phyloP scores from a whole-genome alignment of 768 basidiomycete genomes.

The Tremella yokohamensis region DNA sequence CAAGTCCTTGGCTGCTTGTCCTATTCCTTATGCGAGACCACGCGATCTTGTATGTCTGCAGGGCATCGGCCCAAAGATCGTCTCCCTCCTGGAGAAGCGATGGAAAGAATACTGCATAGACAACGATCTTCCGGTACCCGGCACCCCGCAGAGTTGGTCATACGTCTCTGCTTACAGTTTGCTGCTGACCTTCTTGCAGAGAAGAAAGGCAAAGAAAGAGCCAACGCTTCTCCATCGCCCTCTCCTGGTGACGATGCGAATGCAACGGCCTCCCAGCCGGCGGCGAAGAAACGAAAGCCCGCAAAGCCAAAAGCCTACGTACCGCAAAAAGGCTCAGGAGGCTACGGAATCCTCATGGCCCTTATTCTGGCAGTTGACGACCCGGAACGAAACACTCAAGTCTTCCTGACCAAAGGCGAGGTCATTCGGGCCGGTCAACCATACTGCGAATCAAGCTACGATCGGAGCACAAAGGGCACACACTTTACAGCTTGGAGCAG shows the following conservation, averaged over 20 bases:
- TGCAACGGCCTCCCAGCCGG: background rate
- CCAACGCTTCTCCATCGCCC: constrained; percentile 7
- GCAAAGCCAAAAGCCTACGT: constrained; percentile 37
- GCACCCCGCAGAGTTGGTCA: constrained; percentile 29
- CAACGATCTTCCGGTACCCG: constrained; percentile 31
- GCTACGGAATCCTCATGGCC: constrained; percentile 44
- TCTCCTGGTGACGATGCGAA: background rate
- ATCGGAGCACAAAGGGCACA: constrained; percentile 35
- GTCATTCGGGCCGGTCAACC: constrained; percentile 34
- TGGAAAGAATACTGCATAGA: constrained; percentile 35
- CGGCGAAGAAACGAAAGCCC: constrained; percentile 19
- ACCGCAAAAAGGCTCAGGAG: constrained; percentile 38
- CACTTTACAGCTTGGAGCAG: constrained; percentile 44
- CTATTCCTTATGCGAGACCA: constrained; percentile 37
- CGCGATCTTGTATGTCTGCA: constrained; percentile 37
- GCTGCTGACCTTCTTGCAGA: background rate
- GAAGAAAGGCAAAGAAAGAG: constrained; percentile 22
- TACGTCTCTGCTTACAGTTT: background rate
- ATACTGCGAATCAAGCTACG: constrained; percentile 37
- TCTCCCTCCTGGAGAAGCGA: constrained; percentile 37
- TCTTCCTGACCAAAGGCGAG: constrained; percentile 41
- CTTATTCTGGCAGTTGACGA: constrained; percentile 44
- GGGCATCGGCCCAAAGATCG: constrained; percentile 42
- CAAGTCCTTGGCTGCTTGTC: constrained; percentile 40
- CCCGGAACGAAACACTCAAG: constrained; percentile 31